Base-by-base conservation (phyloP, 306 rosid species). In the Cucumis cinereus region DNA sequence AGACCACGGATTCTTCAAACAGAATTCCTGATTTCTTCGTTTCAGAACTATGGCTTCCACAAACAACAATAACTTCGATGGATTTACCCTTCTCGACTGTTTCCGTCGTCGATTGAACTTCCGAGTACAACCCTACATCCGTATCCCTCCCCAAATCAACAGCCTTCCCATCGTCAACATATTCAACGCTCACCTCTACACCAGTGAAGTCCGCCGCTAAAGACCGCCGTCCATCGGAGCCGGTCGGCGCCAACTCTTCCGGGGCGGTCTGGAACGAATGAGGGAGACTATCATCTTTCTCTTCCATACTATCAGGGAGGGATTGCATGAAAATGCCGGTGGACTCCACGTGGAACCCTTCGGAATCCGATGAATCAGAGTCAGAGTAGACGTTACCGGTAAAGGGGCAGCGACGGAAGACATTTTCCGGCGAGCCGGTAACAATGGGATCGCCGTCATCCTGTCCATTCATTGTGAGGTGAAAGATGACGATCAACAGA, bases 111-210 rank as follows among this genome's bases (percentile, higher is more conserved):
- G 60, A 15, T 36, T 74, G 77, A 36, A 19, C 64, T 57, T 22
- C 76, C 7, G 58, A 72, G 41, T 7, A 16, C 20, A 72, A 26
- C 41, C 76, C 20, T 49, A 73, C 22, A 26, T 73, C 47, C 43
- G 61, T 49, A 73, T 50, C 77, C 45, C 77, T 73, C 24, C 61
- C 77, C 60, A 73, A 73, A 73, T 73, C 76, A 30, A 72, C 26
- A 4, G 76, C 60, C 20, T 23, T 50, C 23, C 12, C 59, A 22
- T 30, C 59, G 8, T 71, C 76, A 36, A 52, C 30, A 71, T 28
- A 13, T 23, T 30, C 77, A 52, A 5, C 12, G 45, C 47, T 64
- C 71, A 64, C 26, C 45, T 53, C 33, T 4, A 16, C 58, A 47
- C 76, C 61, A 11, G 10, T 33, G 68, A 43, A 59, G 20, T 52